phyloP scores from a whole-genome alignment of 306 rosid species.

The barrel medic (Medicago truncatula) region MtrunA17r5.0-ANR NC_053043.1:51234501-51235000 shows the following conservation, averaged over 20 bases:
- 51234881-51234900: constrained; percentile 72
- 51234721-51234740: constrained; percentile 58
- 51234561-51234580: background rate
- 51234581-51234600: constrained; percentile 13
- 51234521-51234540: constrained; percentile 22
- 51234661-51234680: constrained; percentile 45
- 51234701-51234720: constrained; percentile 62
- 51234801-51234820: background rate
- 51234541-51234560: constrained; percentile 25
- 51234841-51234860: constrained; percentile 74
- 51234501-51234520: constrained; percentile 22
- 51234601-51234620: constrained; percentile 57
- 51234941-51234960: constrained; percentile 86
- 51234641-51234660: constrained; percentile 55
- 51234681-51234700: constrained; percentile 67
- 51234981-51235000: constrained; percentile 15
- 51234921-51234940: constrained; percentile 69
- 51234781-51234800: background rate
- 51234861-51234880: constrained; percentile 77
- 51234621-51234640: constrained; percentile 66
- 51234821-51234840: background rate
- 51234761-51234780: constrained; percentile 25
- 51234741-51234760: constrained; percentile 45
- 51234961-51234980: constrained; percentile 32
- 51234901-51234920: constrained; percentile 74